These are phyloP conservation scores for Aschersonia sp. DNA, from an alignment of 2,329 filamentous ascomycete genomes.

Conservation along the genomic window DNA sequence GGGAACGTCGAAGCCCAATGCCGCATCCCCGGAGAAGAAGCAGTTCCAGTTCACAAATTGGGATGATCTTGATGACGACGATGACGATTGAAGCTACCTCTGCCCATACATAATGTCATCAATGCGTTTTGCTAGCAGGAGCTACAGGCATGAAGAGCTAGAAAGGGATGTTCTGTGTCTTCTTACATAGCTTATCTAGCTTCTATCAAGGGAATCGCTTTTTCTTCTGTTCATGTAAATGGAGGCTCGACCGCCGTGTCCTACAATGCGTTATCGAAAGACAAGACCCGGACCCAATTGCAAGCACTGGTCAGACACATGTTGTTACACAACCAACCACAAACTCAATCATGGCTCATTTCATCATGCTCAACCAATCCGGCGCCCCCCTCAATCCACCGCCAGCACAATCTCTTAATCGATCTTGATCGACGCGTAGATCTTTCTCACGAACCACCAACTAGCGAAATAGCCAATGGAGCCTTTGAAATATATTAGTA, in stretches of 20 bases:
- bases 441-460: constrained; percentile 86
- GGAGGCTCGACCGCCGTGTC: background rate
- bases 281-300: background rate
- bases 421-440: constrained; percentile 96
- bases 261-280: background rate
- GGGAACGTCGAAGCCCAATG: constrained; percentile 10
- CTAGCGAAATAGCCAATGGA: constrained; percentile 92
- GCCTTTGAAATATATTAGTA: constrained; percentile 33
- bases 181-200: background rate
- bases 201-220: background rate
- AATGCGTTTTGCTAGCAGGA: too few species aligned
- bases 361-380: background rate
- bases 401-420: constrained; percentile 41
- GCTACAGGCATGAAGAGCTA: too few species aligned
- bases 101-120: too few species aligned
- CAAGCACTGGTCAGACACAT: background rate
- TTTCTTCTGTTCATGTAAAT: background rate
- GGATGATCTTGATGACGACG: constrained; percentile 37
- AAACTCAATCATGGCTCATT: background rate
- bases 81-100: constrained; percentile 17
- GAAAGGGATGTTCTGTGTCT: too few species aligned
- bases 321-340: background rate
- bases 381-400: background rate
- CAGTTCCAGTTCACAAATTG: constrained; percentile 42
- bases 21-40: constrained; percentile 24